Evolutionary conservation across 305 asterid genomes (phyloP).

Genomic region (Plantago coronopus): DNA sequence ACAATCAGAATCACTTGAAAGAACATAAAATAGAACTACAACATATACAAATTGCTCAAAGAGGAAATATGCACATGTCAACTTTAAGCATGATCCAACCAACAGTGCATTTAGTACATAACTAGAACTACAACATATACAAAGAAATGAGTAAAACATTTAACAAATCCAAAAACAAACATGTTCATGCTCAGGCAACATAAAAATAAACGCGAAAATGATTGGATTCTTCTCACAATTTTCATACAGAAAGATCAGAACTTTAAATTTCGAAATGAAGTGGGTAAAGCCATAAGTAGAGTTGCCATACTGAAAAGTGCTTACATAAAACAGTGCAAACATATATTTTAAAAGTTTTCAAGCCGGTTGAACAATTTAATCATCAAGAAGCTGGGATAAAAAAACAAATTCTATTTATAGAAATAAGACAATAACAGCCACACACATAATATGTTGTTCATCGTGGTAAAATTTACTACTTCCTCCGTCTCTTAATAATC

Average conservation of each 20-base stretch:
- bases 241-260: neutral
- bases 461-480: too few relatives aligned
- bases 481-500: too few relatives aligned
- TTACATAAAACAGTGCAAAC: too few relatives aligned
- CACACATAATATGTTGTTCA: too few relatives aligned
- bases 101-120: neutral
- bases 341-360: too few relatives aligned
- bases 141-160: neutral
- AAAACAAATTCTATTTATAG: too few relatives aligned
- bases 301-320: too few relatives aligned
- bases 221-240: neutral
- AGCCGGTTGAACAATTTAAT: too few relatives aligned
- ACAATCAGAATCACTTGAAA: slow-evolving; percentile 30
- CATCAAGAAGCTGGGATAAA: too few relatives aligned
- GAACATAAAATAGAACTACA: too few relatives aligned
- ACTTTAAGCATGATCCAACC: neutral
- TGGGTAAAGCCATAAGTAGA: slow-evolving; percentile 11
- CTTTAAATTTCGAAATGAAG: neutral
- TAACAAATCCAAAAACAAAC: neutral
- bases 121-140: neutral
- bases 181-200: neutral
- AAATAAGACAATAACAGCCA: too few relatives aligned
- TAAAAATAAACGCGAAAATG: neutral
- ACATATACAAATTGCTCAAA: neutral
- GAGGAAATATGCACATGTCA: neutral